These are phyloP conservation scores for Trichoderma sp. DNA, from an alignment of 2,329 filamentous ascomycete species.

Conservation along the genomic window DNA sequence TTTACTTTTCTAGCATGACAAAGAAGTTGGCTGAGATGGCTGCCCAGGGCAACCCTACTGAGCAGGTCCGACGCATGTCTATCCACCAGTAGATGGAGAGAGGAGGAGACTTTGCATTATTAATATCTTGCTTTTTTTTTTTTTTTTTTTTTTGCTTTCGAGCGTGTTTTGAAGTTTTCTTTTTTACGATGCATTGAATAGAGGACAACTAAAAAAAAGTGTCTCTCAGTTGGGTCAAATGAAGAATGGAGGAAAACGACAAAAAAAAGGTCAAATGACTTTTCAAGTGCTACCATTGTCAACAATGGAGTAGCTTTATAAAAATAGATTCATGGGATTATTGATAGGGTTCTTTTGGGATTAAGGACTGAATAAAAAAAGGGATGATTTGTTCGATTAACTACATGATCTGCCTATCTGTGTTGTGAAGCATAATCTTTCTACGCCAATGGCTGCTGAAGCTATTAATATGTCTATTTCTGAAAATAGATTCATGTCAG, in stretches of 20 bases:
- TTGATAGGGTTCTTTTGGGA: conserved; percentile 7
- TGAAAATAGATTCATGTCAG: neutral
- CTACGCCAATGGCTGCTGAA: neutral
- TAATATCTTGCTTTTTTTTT: neutral
- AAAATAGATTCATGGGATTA: conserved; percentile 22
- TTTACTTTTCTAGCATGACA: conserved; percentile 58
- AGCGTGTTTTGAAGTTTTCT: conserved; percentile 22
- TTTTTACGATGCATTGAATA: conserved; percentile 21
- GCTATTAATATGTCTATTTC: neutral
- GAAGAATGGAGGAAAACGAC: neutral
- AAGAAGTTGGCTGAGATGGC: conserved; percentile 61
- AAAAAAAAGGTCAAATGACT: neutral
- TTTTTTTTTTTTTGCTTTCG: conserved; percentile 1
- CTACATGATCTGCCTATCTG: neutral
- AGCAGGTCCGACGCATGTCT: conserved; percentile 38
- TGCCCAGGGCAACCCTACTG: conserved; percentile 34
- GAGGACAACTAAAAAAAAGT: neutral
- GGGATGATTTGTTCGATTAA: neutral
- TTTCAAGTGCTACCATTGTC: neutral
- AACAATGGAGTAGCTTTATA: neutral
- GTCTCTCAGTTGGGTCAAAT: conserved; percentile 10
- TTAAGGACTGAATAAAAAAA: conserved; percentile 11
- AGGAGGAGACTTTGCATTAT: neutral
- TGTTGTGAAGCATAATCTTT: neutral
- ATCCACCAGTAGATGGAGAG: conserved; percentile 29